Evolutionary conservation across 2,329 filamentous ascomycete genomes (phyloP).

Genomic region (Botryotinia narcissicola): DNA sequence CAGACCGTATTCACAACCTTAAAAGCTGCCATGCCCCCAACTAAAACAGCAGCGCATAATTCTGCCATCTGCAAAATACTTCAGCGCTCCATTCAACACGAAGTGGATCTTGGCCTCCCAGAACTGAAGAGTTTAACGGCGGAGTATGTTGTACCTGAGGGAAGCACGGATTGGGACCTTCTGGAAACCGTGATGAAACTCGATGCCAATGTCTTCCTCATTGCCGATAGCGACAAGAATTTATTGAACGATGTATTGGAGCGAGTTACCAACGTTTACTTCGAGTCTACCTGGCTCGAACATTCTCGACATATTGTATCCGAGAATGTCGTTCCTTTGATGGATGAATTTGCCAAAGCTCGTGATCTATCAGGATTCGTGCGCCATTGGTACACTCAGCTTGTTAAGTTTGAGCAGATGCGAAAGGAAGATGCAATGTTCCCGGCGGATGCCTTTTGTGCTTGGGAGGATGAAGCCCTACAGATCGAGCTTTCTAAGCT

Average conservation of each 20-base stretch:
- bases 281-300: conserved; percentile 27
- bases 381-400: conserved; percentile 40
- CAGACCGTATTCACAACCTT: conserved; percentile 46
- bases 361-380: conserved; percentile 44
- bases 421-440: conserved; percentile 23
- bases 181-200: conserved; percentile 45
- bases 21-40: conserved; percentile 29
- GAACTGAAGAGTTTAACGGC: conserved; percentile 39
- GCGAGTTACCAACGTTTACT: conserved; percentile 35
- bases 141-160: conserved; percentile 32
- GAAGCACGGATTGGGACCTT: conserved; percentile 42
- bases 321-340: conserved; percentile 42
- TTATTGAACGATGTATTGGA: conserved; percentile 38
- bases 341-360: conserved; percentile 43
- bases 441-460: conserved; percentile 26
- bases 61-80: conserved; percentile 38
- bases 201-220: conserved; percentile 47
- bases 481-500: conserved; percentile 33
- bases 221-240: conserved; percentile 36
- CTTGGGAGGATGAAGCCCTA: conserved; percentile 38
- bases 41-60: conserved; percentile 25
- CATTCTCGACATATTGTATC: conserved; percentile 36
- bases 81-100: conserved; percentile 39
- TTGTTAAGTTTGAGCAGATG: conserved; percentile 34
- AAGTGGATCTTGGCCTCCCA: conserved; percentile 39